These are phyloP conservation scores for Aspergillus intermedius DNA, from an alignment of 2,329 filamentous ascomycete genomes.

Conservation along the genomic window DNA sequence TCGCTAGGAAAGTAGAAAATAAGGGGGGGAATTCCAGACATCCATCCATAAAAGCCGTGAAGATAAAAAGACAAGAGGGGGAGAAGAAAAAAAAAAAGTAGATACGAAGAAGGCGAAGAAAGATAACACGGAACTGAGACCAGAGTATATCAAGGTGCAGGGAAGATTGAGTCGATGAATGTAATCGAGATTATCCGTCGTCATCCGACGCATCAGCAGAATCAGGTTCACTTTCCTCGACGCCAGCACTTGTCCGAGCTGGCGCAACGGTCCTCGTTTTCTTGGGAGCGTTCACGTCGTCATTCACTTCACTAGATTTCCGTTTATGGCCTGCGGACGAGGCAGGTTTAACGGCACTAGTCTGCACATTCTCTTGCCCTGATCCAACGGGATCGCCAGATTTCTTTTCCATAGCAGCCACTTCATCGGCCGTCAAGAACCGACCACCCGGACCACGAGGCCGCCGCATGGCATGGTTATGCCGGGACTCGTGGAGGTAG, in stretches of 20 bases:
- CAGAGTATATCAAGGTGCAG: constrained; percentile 2
- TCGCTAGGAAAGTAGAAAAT: constrained; percentile 20
- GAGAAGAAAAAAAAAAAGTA: constrained; percentile 7
- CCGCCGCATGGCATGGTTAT: constrained; percentile 96
- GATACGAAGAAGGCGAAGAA: constrained; percentile 10
- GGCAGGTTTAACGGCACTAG: constrained; percentile 20
- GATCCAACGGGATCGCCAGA: constrained; percentile 34
- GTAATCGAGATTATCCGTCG: constrained; percentile 33
- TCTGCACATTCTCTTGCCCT: constrained; percentile 29
- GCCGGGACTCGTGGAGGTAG: constrained; percentile 92
- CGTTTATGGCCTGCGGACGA: constrained; percentile 42
- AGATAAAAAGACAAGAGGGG: too few species aligned
- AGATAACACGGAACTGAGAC: constrained; percentile 1
- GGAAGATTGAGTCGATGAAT: too few species aligned
- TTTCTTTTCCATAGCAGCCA: constrained; percentile 75
- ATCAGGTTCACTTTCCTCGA: constrained; percentile 49
- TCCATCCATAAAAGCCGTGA: constrained; percentile 26
- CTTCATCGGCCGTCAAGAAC: constrained; percentile 94
- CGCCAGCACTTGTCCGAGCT: constrained; percentile 39
- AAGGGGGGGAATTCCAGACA: constrained; percentile 15
- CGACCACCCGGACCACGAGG: constrained; percentile 89
- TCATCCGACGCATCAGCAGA: constrained; percentile 43
- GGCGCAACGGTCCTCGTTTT: constrained; percentile 43
- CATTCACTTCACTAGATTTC: constrained; percentile 43
- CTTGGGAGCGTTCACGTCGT: constrained; percentile 40